Percentiles rank a stretch among this genome's conserved stretches.
These are phyloP conservation scores for Dorcoceras hygrometricum DNA, from an alignment of 257 asterid species.

Conservation along the genomic window DNA sequence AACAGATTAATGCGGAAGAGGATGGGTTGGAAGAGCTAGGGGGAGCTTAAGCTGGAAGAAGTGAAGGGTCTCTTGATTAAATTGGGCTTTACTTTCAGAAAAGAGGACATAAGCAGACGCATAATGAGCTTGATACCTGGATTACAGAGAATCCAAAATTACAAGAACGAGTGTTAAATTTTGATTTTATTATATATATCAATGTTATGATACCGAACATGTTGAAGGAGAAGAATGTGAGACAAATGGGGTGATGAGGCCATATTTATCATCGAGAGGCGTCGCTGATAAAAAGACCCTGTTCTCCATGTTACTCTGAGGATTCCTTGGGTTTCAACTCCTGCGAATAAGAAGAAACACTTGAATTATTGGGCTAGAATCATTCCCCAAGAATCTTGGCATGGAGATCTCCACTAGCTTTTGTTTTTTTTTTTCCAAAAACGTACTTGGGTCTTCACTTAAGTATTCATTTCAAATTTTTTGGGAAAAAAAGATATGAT, in stretches of 20 bases:
- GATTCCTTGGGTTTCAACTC: conserved; percentile 33
- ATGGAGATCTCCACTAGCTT: background rate
- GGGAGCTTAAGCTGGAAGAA: conserved; percentile 67
- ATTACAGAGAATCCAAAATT: conserved; percentile 37
- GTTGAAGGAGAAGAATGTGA: conserved; percentile 11
- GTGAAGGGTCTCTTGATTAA: conserved; percentile 65
- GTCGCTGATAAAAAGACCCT: conserved; percentile 43
- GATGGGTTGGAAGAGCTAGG: conserved; percentile 46
- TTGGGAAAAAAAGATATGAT: too few relatives aligned
- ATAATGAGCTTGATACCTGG: conserved; percentile 57
- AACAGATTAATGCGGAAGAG: conserved; percentile 35
- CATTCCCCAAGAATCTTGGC: conserved; percentile 42
- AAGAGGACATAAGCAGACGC: conserved; percentile 34
- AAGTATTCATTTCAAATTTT: too few relatives aligned
- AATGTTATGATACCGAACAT: conserved; percentile 10
- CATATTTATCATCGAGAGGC: conserved; percentile 67
- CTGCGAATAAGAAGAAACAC: conserved; percentile 64
- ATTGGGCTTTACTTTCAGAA: conserved; percentile 58
- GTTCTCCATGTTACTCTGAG: conserved; percentile 49
- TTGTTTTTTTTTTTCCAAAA: background rate
- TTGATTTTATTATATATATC: too few relatives aligned
- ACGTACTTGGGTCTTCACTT: background rate
- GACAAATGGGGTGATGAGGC: conserved; percentile 29
- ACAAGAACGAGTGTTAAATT: background rate
- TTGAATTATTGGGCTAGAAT: conserved; percentile 61